These are phyloP conservation scores for Wickerhamiella kurtzmanii DNA, from an alignment of 805 yeast genomes.

Conservation along the genomic window DNA sequence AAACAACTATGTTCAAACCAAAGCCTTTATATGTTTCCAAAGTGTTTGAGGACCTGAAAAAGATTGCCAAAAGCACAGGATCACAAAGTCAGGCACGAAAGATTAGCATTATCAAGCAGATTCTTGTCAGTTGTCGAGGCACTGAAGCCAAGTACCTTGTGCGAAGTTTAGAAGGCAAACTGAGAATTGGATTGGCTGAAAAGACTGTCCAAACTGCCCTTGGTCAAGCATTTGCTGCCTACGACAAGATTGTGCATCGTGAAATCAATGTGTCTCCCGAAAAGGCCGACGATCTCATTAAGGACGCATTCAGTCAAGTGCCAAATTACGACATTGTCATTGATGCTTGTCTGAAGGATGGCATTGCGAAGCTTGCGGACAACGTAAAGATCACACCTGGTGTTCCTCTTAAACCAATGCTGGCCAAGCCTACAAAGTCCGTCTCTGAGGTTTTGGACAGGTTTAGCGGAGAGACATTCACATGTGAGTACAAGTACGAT, in stretches of 20 bases:
- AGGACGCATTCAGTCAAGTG: conserved; percentile 76
- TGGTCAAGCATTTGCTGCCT: conserved; percentile 65
- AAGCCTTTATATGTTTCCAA: conserved; percentile 56
- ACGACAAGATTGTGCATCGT: conserved; percentile 33
- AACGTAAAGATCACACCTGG: conserved; percentile 77
- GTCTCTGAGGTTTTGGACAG: conserved; percentile 84
- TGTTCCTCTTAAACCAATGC: conserved; percentile 91
- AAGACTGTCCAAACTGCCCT: conserved; percentile 75
- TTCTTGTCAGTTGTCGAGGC: conserved; percentile 76
- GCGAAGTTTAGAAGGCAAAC: conserved; percentile 81
- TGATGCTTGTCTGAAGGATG: conserved; percentile 48
- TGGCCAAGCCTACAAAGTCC: conserved; percentile 93
- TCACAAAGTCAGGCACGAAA: conserved; percentile 69
- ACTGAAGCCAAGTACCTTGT: conserved; percentile 83
- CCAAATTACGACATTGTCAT: conserved; percentile 83
- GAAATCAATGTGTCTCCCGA: conserved; percentile 34
- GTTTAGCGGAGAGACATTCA: conserved; percentile 70
- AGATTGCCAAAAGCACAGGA: conserved; percentile 69
- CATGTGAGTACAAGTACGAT: conserved; percentile 94
- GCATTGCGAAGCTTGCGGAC: conserved; percentile 50
- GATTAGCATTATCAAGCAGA: conserved; percentile 61
- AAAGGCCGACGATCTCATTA: conserved; percentile 61
- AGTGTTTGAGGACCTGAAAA: conserved; percentile 62
- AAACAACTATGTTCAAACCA: conserved; percentile 89
- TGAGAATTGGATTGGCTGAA: conserved; percentile 88